These are phyloP conservation scores for Sporisorium scitamineum DNA, from an alignment of 1,284 basidiomycete genomes.

Conservation along the genomic window DNA sequence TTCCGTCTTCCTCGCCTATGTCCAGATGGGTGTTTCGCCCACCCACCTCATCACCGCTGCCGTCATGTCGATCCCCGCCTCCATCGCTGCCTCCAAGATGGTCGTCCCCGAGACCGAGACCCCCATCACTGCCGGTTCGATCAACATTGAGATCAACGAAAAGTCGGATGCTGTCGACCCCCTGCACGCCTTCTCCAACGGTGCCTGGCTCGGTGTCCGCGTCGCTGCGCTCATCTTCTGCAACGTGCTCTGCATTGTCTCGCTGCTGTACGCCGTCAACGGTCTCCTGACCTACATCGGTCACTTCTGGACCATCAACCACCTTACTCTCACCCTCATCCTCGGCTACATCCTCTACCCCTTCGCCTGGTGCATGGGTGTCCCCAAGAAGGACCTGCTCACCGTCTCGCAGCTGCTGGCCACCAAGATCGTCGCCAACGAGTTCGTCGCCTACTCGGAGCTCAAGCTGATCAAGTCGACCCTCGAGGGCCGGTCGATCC, in stretches of 20 bases:
- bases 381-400: slow-evolving; percentile 69
- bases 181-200: slow-evolving; percentile 88
- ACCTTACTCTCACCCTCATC: slow-evolving; percentile 83
- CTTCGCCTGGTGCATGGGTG: slow-evolving; percentile 75
- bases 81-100: slow-evolving; percentile 89
- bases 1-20: slow-evolving; percentile 86
- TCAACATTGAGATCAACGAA: slow-evolving; percentile 80
- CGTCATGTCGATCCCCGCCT: slow-evolving; percentile 93
- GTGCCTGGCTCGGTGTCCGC: slow-evolving; percentile 84
- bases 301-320: slow-evolving; percentile 82
- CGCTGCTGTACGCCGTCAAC: slow-evolving; percentile 84
- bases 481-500: slow-evolving; percentile 78
- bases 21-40: slow-evolving; percentile 82
- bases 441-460: slow-evolving; percentile 82
- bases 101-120: slow-evolving; percentile 84
- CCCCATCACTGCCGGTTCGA: slow-evolving; percentile 83
- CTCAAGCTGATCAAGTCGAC: slow-evolving; percentile 68
- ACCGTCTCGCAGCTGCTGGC: slow-evolving; percentile 76
- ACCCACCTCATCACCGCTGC: slow-evolving; percentile 86
- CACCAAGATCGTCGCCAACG: slow-evolving; percentile 83
- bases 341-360: slow-evolving; percentile 87
- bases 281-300: slow-evolving; percentile 90
- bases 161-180: slow-evolving; percentile 74
- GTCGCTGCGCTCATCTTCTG: slow-evolving; percentile 88
- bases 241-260: slow-evolving; percentile 78